Evolutionary conservation across 225 moss, liverwort and hornwort genomes (phyloP).

Genomic region (Straminergon stramineum): DNA sequence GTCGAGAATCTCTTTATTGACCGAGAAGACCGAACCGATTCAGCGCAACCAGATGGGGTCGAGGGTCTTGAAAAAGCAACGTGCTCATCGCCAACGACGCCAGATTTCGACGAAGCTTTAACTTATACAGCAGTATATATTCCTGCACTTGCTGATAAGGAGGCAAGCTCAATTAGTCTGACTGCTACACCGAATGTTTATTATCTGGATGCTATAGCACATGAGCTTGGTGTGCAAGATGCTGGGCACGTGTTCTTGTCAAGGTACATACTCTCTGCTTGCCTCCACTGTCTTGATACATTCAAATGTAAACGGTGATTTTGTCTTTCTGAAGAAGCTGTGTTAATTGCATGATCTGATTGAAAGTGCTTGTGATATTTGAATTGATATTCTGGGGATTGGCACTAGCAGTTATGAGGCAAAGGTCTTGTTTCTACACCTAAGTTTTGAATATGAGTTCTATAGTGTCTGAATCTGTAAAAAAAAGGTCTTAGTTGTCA

Average conservation of each 20-base stretch:
- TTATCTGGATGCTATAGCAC: constrained; percentile 74
- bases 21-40: background rate
- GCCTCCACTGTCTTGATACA: background rate
- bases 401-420: background rate
- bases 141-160: constrained; percentile 45
- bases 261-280: constrained; percentile 34
- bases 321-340: background rate
- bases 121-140: constrained; percentile 48
- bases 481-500: background rate
- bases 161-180: constrained; percentile 24
- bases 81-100: background rate
- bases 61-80: constrained; percentile 1
- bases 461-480: background rate
- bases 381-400: background rate
- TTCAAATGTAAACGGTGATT: background rate
- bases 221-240: constrained; percentile 55
- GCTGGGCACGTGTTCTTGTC: constrained; percentile 72
- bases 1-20: constrained; percentile 28
- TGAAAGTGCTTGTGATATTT: background rate
- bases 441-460: background rate
- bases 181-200: constrained; percentile 41
- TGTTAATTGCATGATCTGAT: background rate
- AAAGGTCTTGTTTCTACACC: background rate
- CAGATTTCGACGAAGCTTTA: constrained; percentile 1
- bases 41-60: background rate